Evolutionary conservation across 768 basidiomycete genomes (phyloP), one percentile per base, ranked within the genome.

Genomic region (Mycena haematopus): DNA sequence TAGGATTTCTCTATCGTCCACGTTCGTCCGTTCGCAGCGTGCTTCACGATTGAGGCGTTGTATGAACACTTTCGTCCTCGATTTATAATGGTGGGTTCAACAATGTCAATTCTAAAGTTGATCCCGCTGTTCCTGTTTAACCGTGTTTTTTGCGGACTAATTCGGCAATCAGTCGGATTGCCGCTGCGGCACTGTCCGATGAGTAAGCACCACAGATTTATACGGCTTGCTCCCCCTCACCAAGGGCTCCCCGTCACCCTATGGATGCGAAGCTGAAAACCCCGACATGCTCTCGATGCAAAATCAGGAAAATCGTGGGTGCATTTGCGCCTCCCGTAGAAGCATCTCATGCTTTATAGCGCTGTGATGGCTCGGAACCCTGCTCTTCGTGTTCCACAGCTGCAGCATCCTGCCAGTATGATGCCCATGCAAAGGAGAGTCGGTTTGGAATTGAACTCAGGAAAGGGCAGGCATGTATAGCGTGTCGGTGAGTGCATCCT

Each of bases 241-340:
- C 38, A 11, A 36, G 14, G 36, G 4, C 29, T 36, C 14, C n/a
- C 40, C 40, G 6, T 42, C 40, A 6, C 40, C 40, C 19, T 15
- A 65, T 65, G 54, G 64, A 65, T 1, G 21, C 58, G 13, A 60
- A 57, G 24, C 51, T 60, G 13, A 65, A 65, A 52, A 65, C 59
- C 24, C 24, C 64, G 6, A 65, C 64, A 3, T 65, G 64, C 27
- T 14, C 27, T 2, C 59, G 64, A 25, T 65, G 64, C 45, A 65
- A 61, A 31, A 31, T 17, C 0, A 14, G 64, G 42, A 65, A 65
- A 38, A 65, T 57, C 31, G 64, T 65, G 29, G 27, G 64, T 51
- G 4, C 40, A 13, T 19, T 21, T 31, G 27, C 24, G 9, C 22
- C 17, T 6, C 3, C 27, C 15, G 10, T 11, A 14, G 21, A 51